Evolutionary conservation across 2,329 filamentous ascomycete species (phyloP), one percentile per base, ranked within the genome.

Genomic region (Piedraia hortae): DNA sequence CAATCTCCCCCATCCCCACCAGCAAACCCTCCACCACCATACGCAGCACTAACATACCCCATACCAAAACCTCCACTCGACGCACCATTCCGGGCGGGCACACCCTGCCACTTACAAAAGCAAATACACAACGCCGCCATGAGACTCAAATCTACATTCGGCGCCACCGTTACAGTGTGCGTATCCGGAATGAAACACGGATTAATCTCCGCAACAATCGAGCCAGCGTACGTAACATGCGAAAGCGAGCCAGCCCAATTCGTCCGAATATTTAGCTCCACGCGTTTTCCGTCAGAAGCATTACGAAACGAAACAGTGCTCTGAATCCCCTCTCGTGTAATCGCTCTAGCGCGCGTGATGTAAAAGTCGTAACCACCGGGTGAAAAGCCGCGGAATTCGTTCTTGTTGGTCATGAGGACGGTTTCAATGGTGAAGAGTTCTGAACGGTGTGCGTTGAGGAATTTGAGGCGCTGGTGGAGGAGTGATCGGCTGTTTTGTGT

Each of bases 81-180:
- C n/a, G n/a, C n/a, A n/a, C n/a, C n/a, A n/a, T n/a, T n/a, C n/a
- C n/a, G n/a, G n/a, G n/a, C n/a, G n/a, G n/a, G n/a, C n/a, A n/a
- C n/a, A n/a, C n/a, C n/a, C 26, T 66, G 58, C 46, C 56, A 57
- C 51, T 72, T 65, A 30, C 73, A 68, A 27, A 73, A 45, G 28
- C 58, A 63, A 23, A 74, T 62, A 36, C 64, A 72, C 34, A 73
- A 47, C 6, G 66, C 68, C 0, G 53, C 60, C 31, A 73, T 56
- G 20, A 73, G 35, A 3, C 62, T 56, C 42, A 69, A 53, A 34
- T 75, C 68, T 4, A 70, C 59, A 9, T 59, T 59, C 0, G 66
- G 62, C 1, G 64, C 64, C 4, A 73, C 53, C 1, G 51, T 52
- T 4, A 74, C 51, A 1, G 51, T 56, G 31, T 74, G 74, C 38